phyloP scores from a whole-genome alignment of 2,329 filamentous ascomycete species.

The Venturia pyrina region DNA sequence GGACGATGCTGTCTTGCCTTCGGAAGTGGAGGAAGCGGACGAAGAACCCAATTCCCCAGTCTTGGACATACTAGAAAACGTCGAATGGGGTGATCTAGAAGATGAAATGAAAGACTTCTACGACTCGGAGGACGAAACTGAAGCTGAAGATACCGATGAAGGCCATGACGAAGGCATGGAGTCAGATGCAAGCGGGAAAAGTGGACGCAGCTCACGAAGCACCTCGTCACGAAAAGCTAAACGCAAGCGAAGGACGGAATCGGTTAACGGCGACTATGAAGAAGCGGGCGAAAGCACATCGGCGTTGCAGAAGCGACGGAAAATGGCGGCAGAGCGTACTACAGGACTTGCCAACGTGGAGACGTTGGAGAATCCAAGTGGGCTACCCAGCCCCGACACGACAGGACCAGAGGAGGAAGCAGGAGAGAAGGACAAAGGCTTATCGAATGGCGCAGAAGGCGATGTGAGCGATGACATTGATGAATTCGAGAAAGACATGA shows the following conservation, averaged over 20 bases:
- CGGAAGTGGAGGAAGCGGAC: constrained; percentile 25
- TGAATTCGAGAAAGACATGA: constrained; percentile 22
- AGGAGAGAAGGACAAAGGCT: constrained; percentile 21
- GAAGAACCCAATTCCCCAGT: constrained; percentile 12
- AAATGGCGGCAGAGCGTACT: constrained; percentile 35
- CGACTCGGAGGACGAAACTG: constrained; percentile 42
- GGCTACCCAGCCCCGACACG: constrained; percentile 30
- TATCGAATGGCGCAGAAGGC: constrained; percentile 16
- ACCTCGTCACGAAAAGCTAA: constrained; percentile 18
- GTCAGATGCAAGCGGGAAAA: neutral
- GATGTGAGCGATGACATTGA: constrained; percentile 36
- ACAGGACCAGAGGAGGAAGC: constrained; percentile 30
- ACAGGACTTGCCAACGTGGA: constrained; percentile 36
- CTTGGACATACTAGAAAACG: constrained; percentile 9
- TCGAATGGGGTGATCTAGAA: constrained; percentile 9
- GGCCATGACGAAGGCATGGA: constrained; percentile 19
- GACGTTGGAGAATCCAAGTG: constrained; percentile 28
- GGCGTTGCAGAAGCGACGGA: constrained; percentile 37
- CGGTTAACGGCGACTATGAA: constrained; percentile 28
- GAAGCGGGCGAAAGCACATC: constrained; percentile 26
- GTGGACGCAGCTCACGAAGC: constrained; percentile 16
- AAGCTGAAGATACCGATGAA: constrained; percentile 29
- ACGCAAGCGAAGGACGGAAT: constrained; percentile 25
- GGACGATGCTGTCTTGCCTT: constrained; percentile 18
- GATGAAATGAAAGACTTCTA: constrained; percentile 50